phyloP scores from a whole-genome alignment of 176 grass and related monocot species.

The Neostapfia colusana region DNA sequence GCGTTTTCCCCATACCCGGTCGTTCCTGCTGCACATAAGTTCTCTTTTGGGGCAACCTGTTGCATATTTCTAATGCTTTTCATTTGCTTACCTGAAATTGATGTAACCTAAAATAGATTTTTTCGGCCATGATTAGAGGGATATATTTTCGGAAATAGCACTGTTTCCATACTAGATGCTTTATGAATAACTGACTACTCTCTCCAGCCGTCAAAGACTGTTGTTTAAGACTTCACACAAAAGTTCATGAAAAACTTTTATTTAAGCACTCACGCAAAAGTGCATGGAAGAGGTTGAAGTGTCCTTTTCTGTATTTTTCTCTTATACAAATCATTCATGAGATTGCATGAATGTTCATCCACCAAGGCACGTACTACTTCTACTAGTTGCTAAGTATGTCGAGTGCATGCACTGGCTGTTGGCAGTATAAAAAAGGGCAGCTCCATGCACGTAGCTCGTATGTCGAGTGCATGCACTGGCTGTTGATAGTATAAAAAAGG shows the following conservation, averaged over 20 bases:
- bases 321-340: not conserved
- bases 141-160: not conserved
- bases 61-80: not conserved
- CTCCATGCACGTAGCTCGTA: no score
- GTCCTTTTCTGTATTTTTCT: not conserved
- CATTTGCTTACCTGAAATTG: not conserved
- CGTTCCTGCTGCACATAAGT: not conserved
- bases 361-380: not conserved
- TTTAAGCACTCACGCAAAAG: no score
- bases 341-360: not conserved
- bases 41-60: not conserved
- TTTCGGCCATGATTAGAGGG: not conserved
- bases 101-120: not conserved
- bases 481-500: no score
- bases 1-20: not conserved
- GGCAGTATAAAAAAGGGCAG: no score
- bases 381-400: not conserved
- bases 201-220: not conserved
- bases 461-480: not conserved
- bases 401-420: not conserved
- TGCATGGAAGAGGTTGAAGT: no score
- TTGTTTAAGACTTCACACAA: not conserved
- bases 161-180: not conserved
- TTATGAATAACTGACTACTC: conserved; percentile 9
- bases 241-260: no score